Conservation (phyloP, 257 asterid species). For the Phtheirospermum japonicum region DNA sequence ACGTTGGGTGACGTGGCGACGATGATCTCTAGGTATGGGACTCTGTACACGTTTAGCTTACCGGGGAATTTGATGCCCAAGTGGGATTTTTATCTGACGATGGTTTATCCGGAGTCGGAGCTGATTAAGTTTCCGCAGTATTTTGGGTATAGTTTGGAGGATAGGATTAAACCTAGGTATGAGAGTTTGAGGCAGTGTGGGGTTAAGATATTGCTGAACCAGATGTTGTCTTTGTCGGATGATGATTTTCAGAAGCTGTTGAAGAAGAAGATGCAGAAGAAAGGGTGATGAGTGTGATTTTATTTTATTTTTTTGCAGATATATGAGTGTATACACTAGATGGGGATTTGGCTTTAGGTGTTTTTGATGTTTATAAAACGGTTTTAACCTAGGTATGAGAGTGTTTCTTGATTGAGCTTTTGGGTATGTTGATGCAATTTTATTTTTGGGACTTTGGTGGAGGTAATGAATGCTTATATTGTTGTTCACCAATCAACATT, state of each 20-base stretch:
- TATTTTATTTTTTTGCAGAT: conserved; percentile 5
- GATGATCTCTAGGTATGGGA: conserved; percentile 76
- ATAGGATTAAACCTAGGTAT: conserved; percentile 79
- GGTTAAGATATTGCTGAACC: conserved; percentile 65
- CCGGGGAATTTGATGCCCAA: conserved; percentile 60
- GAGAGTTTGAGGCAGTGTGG: conserved; percentile 53
- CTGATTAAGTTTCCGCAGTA: conserved; percentile 85
- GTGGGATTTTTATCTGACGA: conserved; percentile 79
- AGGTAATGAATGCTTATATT: conserved; percentile 17
- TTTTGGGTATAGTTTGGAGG: conserved; percentile 85
- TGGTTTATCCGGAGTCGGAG: conserved; percentile 65
- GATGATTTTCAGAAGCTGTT: conserved; percentile 54
- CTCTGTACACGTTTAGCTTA: conserved; percentile 80
- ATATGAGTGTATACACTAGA: background rate
- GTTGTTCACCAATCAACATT: conserved; percentile 9
- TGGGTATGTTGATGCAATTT: background rate
- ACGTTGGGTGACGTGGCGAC: conserved; percentile 53
- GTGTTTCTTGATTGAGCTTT: background rate
- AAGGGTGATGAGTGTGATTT: conserved; percentile 14
- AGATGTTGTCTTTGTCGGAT: conserved; percentile 67
- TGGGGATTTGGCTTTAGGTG: background rate
- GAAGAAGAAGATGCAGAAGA: conserved; percentile 58
- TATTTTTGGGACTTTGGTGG: conserved; percentile 3
- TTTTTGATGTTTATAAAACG: background rate
- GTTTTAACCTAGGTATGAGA: background rate